Evolutionary conservation across 371 early-diverging fungal species (phyloP), one percentile per base, ranked within the genome.

Genomic region (Rhizopus stolonifer): DNA sequence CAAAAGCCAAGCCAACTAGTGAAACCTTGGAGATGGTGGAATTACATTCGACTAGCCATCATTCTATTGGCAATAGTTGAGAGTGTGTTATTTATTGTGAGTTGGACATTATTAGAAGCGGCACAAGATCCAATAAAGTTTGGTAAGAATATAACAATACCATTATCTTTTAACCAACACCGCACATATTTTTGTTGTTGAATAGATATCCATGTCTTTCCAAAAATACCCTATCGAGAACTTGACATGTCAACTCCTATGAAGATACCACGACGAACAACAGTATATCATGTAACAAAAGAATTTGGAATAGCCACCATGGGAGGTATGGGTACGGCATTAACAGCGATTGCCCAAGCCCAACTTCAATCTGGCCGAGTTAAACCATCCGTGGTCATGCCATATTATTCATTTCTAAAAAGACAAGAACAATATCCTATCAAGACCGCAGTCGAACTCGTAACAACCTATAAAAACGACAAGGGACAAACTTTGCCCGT

Each of bases 291-390:
- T 45, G 61, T 77, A 38, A 70, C 74, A 15, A 74, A 72, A 44
- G 78, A 77, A 48, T 77, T 74, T 64, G 74, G 74, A 7, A 42
- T 42, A 21, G 83, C 84, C 1, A 68, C 81, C 0, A 80, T 81
- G 78, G 81, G 81, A 33, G 81, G 78, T 1, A 68, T 85, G 52
- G 86, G 86, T 17, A 72, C 71, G 49, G 77, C 83, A 2, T 65
- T 84, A 32, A 85, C 86, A 5, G 76, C 83, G 0, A 65, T 85
- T 1, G 70, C 84, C 0, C 50, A 70, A 15, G 83, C 81, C 22
- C 86, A 85, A 50, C 73, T 82, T 53, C 59, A 57, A 13, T 69
- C 80, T 0, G 70, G 74, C 3, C 54, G 60, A 22, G 65, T 77
- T 26, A 65, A 80, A 21, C 80, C 81, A 10, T 70, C 72, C 15